Evolutionary conservation across 192 early-diverging fungal species (phyloP).

Genomic region (Coemansia sp.): DNA sequence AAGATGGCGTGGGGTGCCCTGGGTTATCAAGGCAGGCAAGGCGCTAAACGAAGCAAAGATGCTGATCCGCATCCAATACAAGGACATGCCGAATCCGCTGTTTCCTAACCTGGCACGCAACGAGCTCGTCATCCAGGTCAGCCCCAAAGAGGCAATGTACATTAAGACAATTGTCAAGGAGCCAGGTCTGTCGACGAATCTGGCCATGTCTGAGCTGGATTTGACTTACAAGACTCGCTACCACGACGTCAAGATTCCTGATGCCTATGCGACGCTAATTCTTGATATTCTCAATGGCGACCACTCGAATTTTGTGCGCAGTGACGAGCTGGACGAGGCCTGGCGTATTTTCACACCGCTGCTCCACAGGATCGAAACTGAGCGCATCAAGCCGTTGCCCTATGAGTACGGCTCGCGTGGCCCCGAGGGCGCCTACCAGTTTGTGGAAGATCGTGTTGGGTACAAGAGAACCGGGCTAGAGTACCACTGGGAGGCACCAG

Average conservation of each 20-base stretch:
- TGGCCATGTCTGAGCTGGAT: slow-evolving; percentile 88
- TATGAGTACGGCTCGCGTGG: slow-evolving; percentile 83
- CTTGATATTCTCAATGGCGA: slow-evolving; percentile 87
- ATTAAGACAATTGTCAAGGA: slow-evolving; percentile 95
- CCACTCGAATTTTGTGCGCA: slow-evolving; percentile 90
- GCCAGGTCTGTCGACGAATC: slow-evolving; percentile 78
- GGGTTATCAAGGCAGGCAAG: slow-evolving; percentile 77
- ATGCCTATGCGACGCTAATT: slow-evolving; percentile 93
- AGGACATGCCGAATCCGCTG: slow-evolving; percentile 79
- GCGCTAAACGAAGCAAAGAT: slow-evolving; percentile 88
- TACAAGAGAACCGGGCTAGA: slow-evolving; percentile 44
- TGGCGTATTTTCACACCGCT: slow-evolving; percentile 97
- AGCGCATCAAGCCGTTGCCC: slow-evolving; percentile 59
- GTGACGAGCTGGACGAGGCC: slow-evolving; percentile 87
- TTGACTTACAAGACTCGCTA: slow-evolving; percentile 86
- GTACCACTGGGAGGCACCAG: slow-evolving; percentile 46
- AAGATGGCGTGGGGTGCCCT: slow-evolving; percentile 76
- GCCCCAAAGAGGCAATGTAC: slow-evolving; percentile 92
- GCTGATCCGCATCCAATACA: slow-evolving; percentile 94
- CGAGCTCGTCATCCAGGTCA: slow-evolving; percentile 92
- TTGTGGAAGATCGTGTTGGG: slow-evolving; percentile 44
- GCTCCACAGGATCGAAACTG: slow-evolving; percentile 78
- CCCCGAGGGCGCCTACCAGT: slow-evolving; percentile 71
- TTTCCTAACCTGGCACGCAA: slow-evolving; percentile 79
- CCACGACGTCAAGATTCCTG: slow-evolving; percentile 83